Conservation (phyloP, 257 asterid species). For the Buddleja alternifolia region DNA sequence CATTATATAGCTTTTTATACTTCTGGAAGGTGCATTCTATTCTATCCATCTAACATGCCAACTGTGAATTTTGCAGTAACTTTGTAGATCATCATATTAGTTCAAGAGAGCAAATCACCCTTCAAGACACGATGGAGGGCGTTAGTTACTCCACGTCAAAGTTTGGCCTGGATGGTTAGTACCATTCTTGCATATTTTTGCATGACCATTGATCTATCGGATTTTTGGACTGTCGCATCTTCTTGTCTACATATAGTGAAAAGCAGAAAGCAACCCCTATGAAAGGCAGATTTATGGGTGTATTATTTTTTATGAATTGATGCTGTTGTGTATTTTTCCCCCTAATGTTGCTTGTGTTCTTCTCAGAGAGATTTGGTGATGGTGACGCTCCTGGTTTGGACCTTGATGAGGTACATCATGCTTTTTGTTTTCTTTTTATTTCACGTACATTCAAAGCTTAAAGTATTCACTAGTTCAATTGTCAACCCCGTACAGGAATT, state of each 20-base stretch:
- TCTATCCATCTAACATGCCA: constrained; percentile 30
- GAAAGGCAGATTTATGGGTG: neutral
- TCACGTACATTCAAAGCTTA: neutral
- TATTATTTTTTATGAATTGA: constrained; percentile 20
- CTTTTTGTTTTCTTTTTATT: constrained; percentile 1
- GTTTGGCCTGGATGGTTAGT: constrained; percentile 97
- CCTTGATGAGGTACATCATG: constrained; percentile 82
- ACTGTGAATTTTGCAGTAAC: constrained; percentile 65
- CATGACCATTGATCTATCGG: neutral
- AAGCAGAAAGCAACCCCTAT: constrained; percentile 8
- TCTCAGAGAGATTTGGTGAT: constrained; percentile 96
- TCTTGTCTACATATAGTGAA: constrained; percentile 14
- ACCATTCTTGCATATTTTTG: constrained; percentile 13
- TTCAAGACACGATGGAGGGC: constrained; percentile 90
- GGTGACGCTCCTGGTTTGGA: constrained; percentile 92
- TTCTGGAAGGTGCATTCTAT: neutral
- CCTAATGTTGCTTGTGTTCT: constrained; percentile 31
- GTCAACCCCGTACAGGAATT: constrained; percentile 65
- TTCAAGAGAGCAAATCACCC: constrained; percentile 97
- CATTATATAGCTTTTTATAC: neutral
- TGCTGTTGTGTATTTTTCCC: constrained; percentile 7
- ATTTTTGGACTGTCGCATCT: neutral
- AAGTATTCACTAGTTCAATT: constrained; percentile 18
- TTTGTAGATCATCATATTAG: constrained; percentile 94
- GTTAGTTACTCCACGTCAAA: constrained; percentile 81